phyloP scores from a whole-genome alignment of 2,329 filamentous ascomycete genomes.

The Ophiosphaerella narmari region DNA sequence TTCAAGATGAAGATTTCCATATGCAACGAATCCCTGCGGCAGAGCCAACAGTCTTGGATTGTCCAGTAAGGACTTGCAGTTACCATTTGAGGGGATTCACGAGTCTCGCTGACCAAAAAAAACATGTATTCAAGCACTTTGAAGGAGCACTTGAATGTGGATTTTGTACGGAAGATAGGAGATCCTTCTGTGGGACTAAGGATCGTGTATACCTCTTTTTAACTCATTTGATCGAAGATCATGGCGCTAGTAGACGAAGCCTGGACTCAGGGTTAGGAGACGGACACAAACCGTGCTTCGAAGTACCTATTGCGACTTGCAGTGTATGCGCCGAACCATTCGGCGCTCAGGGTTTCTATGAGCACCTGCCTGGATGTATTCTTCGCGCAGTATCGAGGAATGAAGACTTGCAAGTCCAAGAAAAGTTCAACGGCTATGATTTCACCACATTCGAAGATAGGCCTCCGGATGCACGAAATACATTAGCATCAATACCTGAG shows the following conservation, averaged over 20 bases:
- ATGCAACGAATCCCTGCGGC: not conserved
- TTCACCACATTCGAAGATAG: no score
- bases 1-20: constrained; percentile 35
- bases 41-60: constrained; percentile 75
- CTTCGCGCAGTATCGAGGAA: constrained; percentile 53
- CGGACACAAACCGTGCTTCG: constrained; percentile 56
- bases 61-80: constrained; percentile 82
- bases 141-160: constrained; percentile 94
- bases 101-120: constrained; percentile 88
- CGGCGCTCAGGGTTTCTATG: constrained; percentile 90
- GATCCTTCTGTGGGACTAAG: constrained; percentile 83
- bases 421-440: no score
- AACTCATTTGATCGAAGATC: constrained; percentile 80
- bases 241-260: constrained; percentile 79
- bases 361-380: constrained; percentile 76
- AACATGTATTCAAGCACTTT: constrained; percentile 88
- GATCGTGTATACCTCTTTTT: constrained; percentile 92
- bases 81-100: constrained; percentile 74
- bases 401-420: not conserved
- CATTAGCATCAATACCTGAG: not conserved
- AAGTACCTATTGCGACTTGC: constrained; percentile 71
- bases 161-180: constrained; percentile 82
- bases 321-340: constrained; percentile 87
- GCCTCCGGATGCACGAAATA: not conserved
- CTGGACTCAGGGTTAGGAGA: constrained; percentile 49